A percentile compares a stretch with the other conserved stretches of the same genome.
Conservation (phyloP, 1,284 basidiomycete genomes). For the Malassezia yamatoensis region DNA sequence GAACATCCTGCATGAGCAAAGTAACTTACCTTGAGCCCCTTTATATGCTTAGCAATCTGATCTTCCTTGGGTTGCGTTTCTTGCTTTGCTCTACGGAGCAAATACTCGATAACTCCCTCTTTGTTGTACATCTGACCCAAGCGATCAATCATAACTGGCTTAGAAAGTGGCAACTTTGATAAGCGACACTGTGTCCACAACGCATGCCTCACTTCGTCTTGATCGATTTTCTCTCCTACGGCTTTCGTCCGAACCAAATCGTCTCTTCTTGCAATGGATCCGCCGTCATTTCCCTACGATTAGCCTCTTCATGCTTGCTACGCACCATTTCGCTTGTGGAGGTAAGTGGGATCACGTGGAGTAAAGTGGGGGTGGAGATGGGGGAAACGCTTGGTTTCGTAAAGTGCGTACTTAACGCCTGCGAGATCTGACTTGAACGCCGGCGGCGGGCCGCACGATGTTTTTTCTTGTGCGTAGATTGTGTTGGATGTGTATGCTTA, state of each 20-base stretch:
- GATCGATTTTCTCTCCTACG: slow-evolving; percentile 23
- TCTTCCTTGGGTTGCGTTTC: slow-evolving; percentile 9
- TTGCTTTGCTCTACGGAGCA: slow-evolving; percentile 17
- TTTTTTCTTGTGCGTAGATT: slow-evolving; percentile 27
- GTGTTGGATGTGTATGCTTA: not conserved
- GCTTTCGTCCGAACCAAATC: slow-evolving; percentile 39
- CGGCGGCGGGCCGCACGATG: slow-evolving; percentile 15
- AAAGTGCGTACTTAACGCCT: no score
- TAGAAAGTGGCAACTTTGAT: slow-evolving; percentile 24
- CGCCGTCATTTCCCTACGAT: slow-evolving; percentile 44
- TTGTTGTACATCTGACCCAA: slow-evolving; percentile 45
- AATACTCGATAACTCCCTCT: slow-evolving; percentile 35
- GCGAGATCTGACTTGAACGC: not conserved
- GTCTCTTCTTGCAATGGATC: slow-evolving; percentile 37
- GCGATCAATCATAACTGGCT: slow-evolving; percentile 34
- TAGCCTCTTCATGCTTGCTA: not conserved
- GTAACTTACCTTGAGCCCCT: slow-evolving; percentile 25
- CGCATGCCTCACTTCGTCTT: slow-evolving; percentile 26
- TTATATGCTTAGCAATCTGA: slow-evolving; percentile 27
- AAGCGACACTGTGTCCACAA: slow-evolving; percentile 37
- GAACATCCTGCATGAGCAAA: slow-evolving; percentile 22
- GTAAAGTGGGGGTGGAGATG: no score
- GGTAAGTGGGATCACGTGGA: not conserved
- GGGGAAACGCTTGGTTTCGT: no score
- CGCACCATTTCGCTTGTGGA: slow-evolving; percentile 12